A percentile compares a stretch with the other conserved stretches of the same genome.
Evolutionary conservation across 345 rosid genomes (phyloP).

Genomic region (Bretschneidera sinensis): DNA sequence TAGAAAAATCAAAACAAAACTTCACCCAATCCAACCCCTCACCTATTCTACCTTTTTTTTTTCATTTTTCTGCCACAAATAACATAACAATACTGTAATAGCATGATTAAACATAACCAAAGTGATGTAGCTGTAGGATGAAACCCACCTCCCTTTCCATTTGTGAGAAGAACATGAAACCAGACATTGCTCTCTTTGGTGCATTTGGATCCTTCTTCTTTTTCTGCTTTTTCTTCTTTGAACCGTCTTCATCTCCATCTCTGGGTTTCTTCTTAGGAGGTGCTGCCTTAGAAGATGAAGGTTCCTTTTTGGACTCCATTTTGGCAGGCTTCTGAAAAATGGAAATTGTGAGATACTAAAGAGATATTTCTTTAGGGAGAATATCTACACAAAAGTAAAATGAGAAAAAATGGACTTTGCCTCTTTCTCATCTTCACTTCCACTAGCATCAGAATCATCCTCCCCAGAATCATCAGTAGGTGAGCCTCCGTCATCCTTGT

Average conservation of each 20-base stretch:
- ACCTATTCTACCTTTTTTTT: too few relatives aligned
- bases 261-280: constrained; percentile 58
- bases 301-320: too few relatives aligned
- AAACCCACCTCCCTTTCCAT: constrained; percentile 76
- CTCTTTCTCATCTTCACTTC: constrained; percentile 72
- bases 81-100: too few relatives aligned
- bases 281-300: constrained; percentile 53
- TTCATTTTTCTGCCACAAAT: not conserved
- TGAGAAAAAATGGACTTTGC: constrained; percentile 34
- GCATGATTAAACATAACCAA: not conserved
- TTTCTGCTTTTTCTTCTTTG: constrained; percentile 73
- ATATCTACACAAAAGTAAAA: not conserved
- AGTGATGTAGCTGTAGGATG: not conserved
- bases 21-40: not conserved
- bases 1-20: not conserved
- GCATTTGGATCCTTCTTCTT: constrained; percentile 99
- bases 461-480: constrained; percentile 98
- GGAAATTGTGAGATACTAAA: constrained; percentile 8
- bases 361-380: not conserved
- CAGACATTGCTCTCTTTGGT: constrained; percentile 75
- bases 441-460: constrained; percentile 65
- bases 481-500: constrained; percentile 87
- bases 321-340: constrained; percentile 57
- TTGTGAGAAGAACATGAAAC: constrained; percentile 71
- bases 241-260: constrained; percentile 62